Base-by-base conservation (phyloP, 1,139 yeast species). In the Pichia sp. region DNA sequence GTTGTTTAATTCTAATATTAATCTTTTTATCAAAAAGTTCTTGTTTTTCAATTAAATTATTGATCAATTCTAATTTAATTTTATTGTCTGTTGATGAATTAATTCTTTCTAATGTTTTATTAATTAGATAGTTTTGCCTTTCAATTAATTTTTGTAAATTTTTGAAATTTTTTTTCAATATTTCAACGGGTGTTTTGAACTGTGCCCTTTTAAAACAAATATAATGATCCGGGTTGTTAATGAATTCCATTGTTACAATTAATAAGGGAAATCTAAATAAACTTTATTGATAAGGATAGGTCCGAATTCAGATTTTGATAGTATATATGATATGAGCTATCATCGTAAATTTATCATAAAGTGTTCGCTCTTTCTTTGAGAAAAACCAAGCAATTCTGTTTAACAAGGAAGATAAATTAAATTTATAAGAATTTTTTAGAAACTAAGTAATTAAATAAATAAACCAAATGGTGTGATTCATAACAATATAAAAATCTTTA, bases 101-200 rank as follows among this genome's bases (percentile, higher is more conserved):
- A n/a, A n/a, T n/a, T n/a, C n/a, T n/a, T n/a, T 61, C 51, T 16
- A 61, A 56, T 4, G 73, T 53, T 20, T 69, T 74, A 6, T 67
- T 60, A 8, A 72, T 51, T 43, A 64, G 69, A 42, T 66, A 66
- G 59, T 73, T 70, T 42, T 76, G 76, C 50, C 70, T 77, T 54
- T 79, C 85, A n/a, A 78, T 68, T 11, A 76, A 63, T 54, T 71
- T 76, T 54, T 80, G 83, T 22, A 78, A 66, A 33, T 62, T 59
- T 57, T 77, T 80, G 61, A 78, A 72, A 55, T 82, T 81, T 64
- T 74, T 77, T 53, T 71, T 71, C 40, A 80, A 64, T 20, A 81
- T 64, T 53, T 81, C 87, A 24, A 73, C 67, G 1, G 90, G 90
- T 1, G 81, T 76, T 44, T 70, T 70, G 62, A 82, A 80, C 47